Conservation (phyloP, 2,329 filamentous ascomycete genomes). For the Alternaria triticina region DNA sequence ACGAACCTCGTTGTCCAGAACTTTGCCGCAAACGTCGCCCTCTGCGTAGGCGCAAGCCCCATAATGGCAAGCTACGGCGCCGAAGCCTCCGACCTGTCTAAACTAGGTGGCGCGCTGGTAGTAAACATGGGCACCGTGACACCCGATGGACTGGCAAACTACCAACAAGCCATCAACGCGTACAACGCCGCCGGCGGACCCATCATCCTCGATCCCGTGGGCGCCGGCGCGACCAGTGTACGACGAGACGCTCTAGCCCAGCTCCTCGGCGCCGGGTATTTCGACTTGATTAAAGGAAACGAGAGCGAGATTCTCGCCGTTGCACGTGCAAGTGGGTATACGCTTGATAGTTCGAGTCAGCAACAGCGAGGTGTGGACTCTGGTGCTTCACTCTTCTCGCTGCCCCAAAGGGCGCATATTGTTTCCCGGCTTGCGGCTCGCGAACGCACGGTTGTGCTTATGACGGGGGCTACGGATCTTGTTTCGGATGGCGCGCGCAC, state of each 20-base stretch:
- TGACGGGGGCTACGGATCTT: conserved; percentile 82
- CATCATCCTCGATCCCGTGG: conserved; percentile 87
- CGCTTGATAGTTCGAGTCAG: conserved; percentile 50
- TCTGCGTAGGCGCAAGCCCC: conserved; percentile 83
- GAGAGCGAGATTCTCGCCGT: conserved; percentile 84
- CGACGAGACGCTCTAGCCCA: conserved; percentile 73
- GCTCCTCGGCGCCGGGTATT: conserved; percentile 76
- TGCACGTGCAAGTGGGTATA: conserved; percentile 58
- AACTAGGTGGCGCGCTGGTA: conserved; percentile 77
- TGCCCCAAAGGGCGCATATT: conserved; percentile 65
- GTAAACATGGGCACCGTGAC: conserved; percentile 96
- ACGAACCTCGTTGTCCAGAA: conserved; percentile 96
- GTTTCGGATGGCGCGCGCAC: conserved; percentile 76
- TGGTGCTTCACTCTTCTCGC: conserved; percentile 60
- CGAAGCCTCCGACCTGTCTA: conserved; percentile 81
- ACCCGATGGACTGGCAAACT: conserved; percentile 73
- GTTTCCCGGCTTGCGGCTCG: conserved; percentile 70
- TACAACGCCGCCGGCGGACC: conserved; percentile 81
- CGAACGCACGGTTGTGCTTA: conserved; percentile 75
- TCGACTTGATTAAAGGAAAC: conserved; percentile 93
- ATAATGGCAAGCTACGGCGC: conserved; percentile 92
- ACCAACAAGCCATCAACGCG: conserved; percentile 74
- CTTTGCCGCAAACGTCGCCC: conserved; percentile 88
- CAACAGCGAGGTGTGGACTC: conserved; percentile 92
- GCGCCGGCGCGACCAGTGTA: conserved; percentile 80